Conservation (phyloP, 2,329 filamentous ascomycete species). For the Hypocreales sp. region DNA sequence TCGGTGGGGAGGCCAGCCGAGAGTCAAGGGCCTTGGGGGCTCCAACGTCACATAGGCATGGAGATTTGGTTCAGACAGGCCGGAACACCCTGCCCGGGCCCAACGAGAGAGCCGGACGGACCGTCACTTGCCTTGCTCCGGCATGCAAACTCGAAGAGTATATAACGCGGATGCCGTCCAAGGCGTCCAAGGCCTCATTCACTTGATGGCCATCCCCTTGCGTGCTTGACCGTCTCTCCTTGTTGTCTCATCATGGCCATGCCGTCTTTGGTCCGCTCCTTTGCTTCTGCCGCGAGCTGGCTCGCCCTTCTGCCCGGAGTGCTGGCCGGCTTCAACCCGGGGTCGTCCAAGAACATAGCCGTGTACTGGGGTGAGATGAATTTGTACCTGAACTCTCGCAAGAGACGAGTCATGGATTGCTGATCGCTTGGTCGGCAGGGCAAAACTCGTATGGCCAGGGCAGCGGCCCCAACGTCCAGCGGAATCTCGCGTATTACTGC, state of each 20-base stretch:
- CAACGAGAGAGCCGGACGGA: too few species aligned
- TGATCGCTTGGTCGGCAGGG: conserved; percentile 10
- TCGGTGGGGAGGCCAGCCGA: too few species aligned
- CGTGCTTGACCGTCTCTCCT: neutral
- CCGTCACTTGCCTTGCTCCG: too few species aligned
- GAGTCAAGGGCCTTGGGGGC: too few species aligned
- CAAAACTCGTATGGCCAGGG: conserved; percentile 44
- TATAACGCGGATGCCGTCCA: too few species aligned
- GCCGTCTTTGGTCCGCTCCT: conserved; percentile 2
- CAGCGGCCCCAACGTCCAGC: conserved; percentile 29
- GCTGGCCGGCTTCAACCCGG: conserved; percentile 27
- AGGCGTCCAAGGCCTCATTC: too few species aligned
- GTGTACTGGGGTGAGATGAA: conserved; percentile 46
- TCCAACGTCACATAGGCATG: too few species aligned
- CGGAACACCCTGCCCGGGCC: too few species aligned
- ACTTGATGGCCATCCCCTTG: too few species aligned
- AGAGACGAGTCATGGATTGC: neutral
- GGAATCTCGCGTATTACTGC: conserved; percentile 43
- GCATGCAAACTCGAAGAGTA: too few species aligned
- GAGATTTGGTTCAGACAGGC: too few species aligned
- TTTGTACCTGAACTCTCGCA: neutral
- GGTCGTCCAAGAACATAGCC: conserved; percentile 37
- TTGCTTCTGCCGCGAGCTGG: conserved; percentile 7
- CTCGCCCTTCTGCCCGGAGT: conserved; percentile 13
- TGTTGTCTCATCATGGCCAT: too few species aligned